A percentile compares a stretch with the other conserved stretches of the same genome.
Conservation (phyloP, 495 filamentous ascomycete species). For the Aspergillus leporis region DNA sequence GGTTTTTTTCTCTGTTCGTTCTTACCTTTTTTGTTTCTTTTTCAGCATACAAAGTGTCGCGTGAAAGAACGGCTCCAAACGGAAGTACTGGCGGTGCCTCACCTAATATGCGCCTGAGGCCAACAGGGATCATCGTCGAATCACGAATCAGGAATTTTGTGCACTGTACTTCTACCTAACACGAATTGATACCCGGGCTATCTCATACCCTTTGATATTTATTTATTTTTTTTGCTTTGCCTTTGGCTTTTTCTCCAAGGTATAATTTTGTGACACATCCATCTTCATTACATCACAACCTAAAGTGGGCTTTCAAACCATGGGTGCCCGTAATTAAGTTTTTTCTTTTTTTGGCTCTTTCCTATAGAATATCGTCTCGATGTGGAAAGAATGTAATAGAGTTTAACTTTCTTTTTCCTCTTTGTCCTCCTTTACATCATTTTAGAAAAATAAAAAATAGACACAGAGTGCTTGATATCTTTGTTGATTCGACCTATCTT, state of each 20-base stretch:
- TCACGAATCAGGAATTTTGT: constrained; percentile 8
- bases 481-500: too few relatives aligned
- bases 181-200: constrained; percentile 26
- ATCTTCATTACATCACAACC: background rate
- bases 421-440: too few relatives aligned
- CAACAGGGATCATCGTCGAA: constrained; percentile 9
- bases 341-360: too few relatives aligned
- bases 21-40: background rate
- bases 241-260: background rate
- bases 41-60: background rate
- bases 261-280: background rate
- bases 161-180: constrained; percentile 20
- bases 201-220: constrained; percentile 10
- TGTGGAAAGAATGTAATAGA: too few relatives aligned
- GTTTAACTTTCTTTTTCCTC: too few relatives aligned
- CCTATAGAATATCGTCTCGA: too few relatives aligned
- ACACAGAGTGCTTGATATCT: too few relatives aligned
- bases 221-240: too few relatives aligned
- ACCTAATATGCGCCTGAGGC: background rate
- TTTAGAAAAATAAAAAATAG: too few relatives aligned
- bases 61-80: background rate
- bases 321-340: too few relatives aligned
- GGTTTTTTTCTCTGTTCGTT: constrained; percentile 12
- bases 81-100: background rate
- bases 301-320: background rate